Percentiles rank a stretch among this genome's conserved stretches.
phyloP scores from a whole-genome alignment of 345 rosid genomes.

The Boechera divaricarpa region DNA sequence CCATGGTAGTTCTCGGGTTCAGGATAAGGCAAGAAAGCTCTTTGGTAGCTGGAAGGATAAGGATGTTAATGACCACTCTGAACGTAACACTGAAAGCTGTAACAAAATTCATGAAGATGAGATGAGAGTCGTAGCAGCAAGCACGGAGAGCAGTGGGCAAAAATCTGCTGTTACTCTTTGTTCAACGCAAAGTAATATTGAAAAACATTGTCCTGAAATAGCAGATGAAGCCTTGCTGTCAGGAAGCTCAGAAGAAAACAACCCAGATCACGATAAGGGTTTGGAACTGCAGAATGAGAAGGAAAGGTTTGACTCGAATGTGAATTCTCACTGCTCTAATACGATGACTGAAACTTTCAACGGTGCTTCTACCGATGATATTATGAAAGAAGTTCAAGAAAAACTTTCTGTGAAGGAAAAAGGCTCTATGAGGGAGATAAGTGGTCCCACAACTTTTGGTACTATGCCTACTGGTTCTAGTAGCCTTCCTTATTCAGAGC shows the following conservation, averaged over 20 bases:
- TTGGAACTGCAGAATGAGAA: constrained; percentile 44
- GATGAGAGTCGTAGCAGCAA: constrained; percentile 35
- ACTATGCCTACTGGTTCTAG: constrained; percentile 44
- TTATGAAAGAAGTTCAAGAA: constrained; percentile 55
- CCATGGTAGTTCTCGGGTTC: constrained; percentile 66
- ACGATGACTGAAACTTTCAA: constrained; percentile 47
- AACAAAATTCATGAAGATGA: constrained; percentile 39
- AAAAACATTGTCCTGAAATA: constrained; percentile 47
- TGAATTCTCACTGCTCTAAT: constrained; percentile 40
- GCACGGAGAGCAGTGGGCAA: constrained; percentile 47
- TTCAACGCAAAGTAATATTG: constrained; percentile 47
- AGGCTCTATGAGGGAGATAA: constrained; percentile 24
- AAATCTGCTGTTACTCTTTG: constrained; percentile 48
- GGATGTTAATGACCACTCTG: constrained; percentile 45
- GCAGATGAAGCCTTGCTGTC: constrained; percentile 48
- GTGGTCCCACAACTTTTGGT: constrained; percentile 38
- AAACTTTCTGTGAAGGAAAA: constrained; percentile 49
- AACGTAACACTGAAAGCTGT: constrained; percentile 40
- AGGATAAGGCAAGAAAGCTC: constrained; percentile 70
- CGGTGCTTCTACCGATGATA: constrained; percentile 36
- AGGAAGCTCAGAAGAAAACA: constrained; percentile 48
- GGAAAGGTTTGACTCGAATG: constrained; percentile 36
- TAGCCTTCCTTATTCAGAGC: constrained; percentile 45
- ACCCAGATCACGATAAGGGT: constrained; percentile 49
- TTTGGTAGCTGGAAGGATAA: constrained; percentile 65